Evolutionary conservation across 257 asterid species (phyloP).

Genomic region (Ophiorrhiza pumila): DNA sequence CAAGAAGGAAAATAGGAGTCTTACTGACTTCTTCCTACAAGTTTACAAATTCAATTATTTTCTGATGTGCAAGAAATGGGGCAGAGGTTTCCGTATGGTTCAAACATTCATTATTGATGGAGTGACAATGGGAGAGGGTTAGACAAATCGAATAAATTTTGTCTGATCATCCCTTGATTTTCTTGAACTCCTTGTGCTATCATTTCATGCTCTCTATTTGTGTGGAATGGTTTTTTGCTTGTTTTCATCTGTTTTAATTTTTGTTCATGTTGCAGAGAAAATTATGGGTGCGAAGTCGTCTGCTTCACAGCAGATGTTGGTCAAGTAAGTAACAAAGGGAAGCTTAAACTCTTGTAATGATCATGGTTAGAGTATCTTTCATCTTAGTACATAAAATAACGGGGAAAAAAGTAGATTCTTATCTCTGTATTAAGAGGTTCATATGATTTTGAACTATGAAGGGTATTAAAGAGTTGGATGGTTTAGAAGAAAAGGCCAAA

Average conservation of each 20-base stretch:
- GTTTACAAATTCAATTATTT: background rate
- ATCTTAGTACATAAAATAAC: background rate
- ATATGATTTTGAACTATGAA: slow-evolving; percentile 15
- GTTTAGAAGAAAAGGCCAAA: slow-evolving; percentile 88
- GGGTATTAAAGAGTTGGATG: slow-evolving; percentile 93
- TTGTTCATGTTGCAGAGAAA: slow-evolving; percentile 57
- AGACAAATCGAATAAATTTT: background rate
- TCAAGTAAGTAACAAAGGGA: slow-evolving; percentile 57
- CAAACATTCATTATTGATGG: background rate
- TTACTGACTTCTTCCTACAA: background rate
- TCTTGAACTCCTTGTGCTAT: background rate
- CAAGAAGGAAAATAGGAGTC: background rate
- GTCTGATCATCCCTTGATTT: background rate
- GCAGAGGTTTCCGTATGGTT: background rate
- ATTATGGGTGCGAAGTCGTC: slow-evolving; percentile 89
- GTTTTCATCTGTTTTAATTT: background rate
- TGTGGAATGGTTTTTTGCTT: background rate
- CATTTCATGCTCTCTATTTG: background rate
- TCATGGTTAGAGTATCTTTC: slow-evolving; percentile 5
- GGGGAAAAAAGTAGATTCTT: background rate
- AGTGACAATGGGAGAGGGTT: background rate
- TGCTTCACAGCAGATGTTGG: slow-evolving; percentile 98
- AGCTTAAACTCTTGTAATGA: slow-evolving; percentile 8
- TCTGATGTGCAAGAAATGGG: background rate
- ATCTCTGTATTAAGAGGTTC: background rate